Conservation (phyloP, 2,329 filamentous ascomycete species). For the Hymenoscyphus infarciens region DNA sequence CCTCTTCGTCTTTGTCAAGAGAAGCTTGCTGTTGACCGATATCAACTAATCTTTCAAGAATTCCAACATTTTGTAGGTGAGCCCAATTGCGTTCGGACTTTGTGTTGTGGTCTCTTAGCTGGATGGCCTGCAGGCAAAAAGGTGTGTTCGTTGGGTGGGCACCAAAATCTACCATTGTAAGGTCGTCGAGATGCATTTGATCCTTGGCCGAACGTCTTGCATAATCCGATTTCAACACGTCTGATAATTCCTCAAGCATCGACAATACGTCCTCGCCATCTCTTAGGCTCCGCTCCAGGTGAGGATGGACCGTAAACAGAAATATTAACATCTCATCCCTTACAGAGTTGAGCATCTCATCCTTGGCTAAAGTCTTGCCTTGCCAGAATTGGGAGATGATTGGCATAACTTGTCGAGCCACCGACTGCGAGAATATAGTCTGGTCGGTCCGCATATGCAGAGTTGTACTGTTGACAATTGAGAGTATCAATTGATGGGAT, state of each 20-base stretch:
- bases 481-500: constrained; percentile 70
- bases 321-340: constrained; percentile 76
- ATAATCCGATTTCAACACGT: constrained; percentile 77
- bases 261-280: constrained; percentile 36
- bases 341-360: constrained; percentile 53
- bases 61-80: constrained; percentile 54
- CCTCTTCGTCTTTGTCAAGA: constrained; percentile 10
- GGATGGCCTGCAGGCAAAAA: constrained; percentile 49
- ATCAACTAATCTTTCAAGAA: constrained; percentile 45
- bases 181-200: constrained; percentile 73
- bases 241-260: constrained; percentile 62
- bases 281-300: constrained; percentile 55
- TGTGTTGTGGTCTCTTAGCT: constrained; percentile 49
- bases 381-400: constrained; percentile 75
- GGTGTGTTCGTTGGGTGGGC: constrained; percentile 23
- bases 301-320: constrained; percentile 62
- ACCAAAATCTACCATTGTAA: constrained; percentile 47
- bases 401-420: constrained; percentile 60
- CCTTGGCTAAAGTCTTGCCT: constrained; percentile 59
- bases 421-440: constrained; percentile 55
- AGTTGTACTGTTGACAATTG: constrained; percentile 69
- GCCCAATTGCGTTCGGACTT: constrained; percentile 59
- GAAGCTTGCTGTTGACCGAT: constrained; percentile 20
- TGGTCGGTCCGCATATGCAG: constrained; percentile 65
- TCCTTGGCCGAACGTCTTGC: constrained; percentile 65